A percentile compares a stretch with the other conserved stretches of the same genome.
These are phyloP conservation scores for Inga leiocalycina DNA, from an alignment of 306 rosid genomes.

Conservation along the genomic window DNA sequence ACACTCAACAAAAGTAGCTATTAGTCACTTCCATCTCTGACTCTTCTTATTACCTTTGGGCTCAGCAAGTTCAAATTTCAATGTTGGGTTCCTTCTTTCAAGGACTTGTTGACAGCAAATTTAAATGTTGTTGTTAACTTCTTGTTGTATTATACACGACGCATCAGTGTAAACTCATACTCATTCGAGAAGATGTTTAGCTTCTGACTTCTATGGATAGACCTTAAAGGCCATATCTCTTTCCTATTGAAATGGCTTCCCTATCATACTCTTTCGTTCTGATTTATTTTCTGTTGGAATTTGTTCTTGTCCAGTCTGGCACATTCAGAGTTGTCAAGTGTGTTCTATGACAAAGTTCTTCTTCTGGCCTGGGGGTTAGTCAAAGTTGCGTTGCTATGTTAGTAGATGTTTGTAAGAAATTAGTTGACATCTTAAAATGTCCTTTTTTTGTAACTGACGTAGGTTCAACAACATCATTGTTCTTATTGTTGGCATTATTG, in stretches of 20 bases:
- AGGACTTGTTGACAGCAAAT: conserved; percentile 18
- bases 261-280: conserved; percentile 7
- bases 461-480: conserved; percentile 75
- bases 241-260: conserved; percentile 13
- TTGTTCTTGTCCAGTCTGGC: conserved; percentile 69
- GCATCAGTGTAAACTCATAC: conserved; percentile 8
- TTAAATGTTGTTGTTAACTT: neutral
- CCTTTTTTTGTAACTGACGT: conserved; percentile 29
- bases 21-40: neutral
- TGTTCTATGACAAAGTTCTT: conserved; percentile 87
- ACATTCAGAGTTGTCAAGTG: conserved; percentile 89
- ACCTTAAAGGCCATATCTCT: conserved; percentile 5
- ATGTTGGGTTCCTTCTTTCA: neutral
- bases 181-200: conserved; percentile 22
- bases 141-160: neutral
- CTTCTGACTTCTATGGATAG: conserved; percentile 3
- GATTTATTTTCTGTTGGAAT: neutral
- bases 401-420: neutral
- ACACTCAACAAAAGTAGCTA: neutral
- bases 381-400: conserved; percentile 2
- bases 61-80: conserved; percentile 2
- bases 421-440: conserved; percentile 10
- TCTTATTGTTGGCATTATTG: conserved; percentile 68
- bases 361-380: conserved; percentile 59
- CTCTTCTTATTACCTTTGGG: neutral